Evolutionary conservation across 2,329 filamentous ascomycete species (phyloP).

Genomic region (Penicillium sp.): DNA sequence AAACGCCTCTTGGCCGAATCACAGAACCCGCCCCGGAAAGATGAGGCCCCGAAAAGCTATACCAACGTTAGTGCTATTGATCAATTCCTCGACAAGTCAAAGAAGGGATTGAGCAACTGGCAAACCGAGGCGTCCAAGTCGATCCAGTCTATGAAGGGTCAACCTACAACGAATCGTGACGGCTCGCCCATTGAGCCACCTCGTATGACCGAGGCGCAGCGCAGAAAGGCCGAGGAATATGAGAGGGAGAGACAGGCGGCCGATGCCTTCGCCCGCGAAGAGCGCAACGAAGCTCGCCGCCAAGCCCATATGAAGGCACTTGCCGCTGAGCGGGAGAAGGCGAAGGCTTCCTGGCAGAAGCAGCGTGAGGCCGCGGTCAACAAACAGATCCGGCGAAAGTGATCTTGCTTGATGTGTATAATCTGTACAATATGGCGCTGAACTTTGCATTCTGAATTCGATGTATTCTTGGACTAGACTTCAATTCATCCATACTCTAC

Average conservation of each 20-base stretch:
- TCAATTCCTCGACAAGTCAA: slow-evolving; percentile 33
- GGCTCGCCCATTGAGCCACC: slow-evolving; percentile 18
- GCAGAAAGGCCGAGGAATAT: slow-evolving; percentile 31
- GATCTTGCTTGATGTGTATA: slow-evolving; percentile 17
- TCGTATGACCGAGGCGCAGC: slow-evolving; percentile 30
- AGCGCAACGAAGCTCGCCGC: slow-evolving; percentile 36
- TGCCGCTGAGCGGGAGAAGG: slow-evolving; percentile 25
- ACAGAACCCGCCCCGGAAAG: neutral
- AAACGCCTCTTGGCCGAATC: neutral
- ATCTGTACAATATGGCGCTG: slow-evolving; percentile 27
- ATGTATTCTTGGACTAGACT: slow-evolving; percentile 17
- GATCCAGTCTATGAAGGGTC: slow-evolving; percentile 19
- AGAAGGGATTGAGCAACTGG: slow-evolving; percentile 26
- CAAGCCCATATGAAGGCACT: slow-evolving; percentile 26
- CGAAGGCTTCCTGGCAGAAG: slow-evolving; percentile 13
- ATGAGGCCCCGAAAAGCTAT: neutral
- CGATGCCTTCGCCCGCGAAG: slow-evolving; percentile 32
- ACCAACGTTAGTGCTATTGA: slow-evolving; percentile 26
- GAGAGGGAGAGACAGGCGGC: slow-evolving; percentile 28
- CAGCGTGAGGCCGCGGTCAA: slow-evolving; percentile 10
- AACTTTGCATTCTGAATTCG: slow-evolving; percentile 18
- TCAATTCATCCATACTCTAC: neutral
- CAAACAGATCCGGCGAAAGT: slow-evolving; percentile 3
- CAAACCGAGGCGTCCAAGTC: slow-evolving; percentile 19
- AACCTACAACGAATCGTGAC: slow-evolving; percentile 19